phyloP scores from a whole-genome alignment of 305 asterid genomes.

The Solanum hybrid region DNA sequence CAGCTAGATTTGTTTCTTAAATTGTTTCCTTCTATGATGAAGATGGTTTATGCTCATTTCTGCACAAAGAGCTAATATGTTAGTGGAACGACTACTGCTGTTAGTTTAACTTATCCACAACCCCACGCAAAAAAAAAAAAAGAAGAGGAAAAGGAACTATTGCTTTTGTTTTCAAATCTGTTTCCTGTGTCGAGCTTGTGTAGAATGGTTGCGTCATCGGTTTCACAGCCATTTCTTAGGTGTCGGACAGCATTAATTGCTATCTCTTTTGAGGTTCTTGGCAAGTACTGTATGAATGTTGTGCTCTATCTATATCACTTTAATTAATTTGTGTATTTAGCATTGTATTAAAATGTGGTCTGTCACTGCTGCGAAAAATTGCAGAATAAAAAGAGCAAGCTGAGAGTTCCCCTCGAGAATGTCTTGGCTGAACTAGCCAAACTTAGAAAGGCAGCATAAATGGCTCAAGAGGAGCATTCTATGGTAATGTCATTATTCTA shows the following conservation, averaged over 20 bases:
- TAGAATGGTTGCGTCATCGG: neutral
- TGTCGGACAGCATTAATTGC: neutral
- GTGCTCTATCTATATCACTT: neutral
- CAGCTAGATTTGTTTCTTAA: neutral
- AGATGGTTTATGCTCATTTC: neutral
- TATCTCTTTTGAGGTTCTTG: neutral
- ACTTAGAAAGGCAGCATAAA: too few species aligned
- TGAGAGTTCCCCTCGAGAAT: constrained; percentile 43
- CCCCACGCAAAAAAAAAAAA: neutral
- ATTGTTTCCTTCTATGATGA: neutral
- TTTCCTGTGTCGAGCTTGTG: neutral
- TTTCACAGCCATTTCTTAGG: neutral
- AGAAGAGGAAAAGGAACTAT: neutral
- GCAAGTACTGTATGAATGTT: neutral
- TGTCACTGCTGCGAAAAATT: neutral
- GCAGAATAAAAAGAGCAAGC: constrained; percentile 47
- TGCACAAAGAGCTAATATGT: neutral
- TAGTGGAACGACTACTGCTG: neutral
- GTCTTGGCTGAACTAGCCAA: constrained; percentile 6
- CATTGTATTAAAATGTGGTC: neutral
- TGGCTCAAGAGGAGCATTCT: neutral
- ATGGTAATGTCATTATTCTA: constrained; percentile 17
- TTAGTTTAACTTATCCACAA: neutral
- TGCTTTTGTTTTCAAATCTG: neutral
- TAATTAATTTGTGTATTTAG: neutral